Base-by-base conservation (phyloP, 176 grass and related monocot species). In the Raddia distichophylla region DNA sequence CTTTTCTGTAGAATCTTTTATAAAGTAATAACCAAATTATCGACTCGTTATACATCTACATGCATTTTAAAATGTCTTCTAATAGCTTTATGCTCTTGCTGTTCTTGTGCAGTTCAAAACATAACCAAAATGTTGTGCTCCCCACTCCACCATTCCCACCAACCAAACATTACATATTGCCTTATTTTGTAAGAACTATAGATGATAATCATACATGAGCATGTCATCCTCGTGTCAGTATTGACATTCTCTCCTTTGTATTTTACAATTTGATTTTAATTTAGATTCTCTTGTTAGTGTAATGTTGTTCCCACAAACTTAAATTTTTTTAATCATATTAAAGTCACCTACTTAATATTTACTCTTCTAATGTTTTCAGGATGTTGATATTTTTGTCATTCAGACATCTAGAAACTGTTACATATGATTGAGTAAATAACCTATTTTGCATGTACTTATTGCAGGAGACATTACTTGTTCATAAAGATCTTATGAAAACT, bases 391-490 rank as follows among this genome's bases (percentile, higher is more conserved):
- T 81, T 64, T 64, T 47, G 37, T 5, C 3, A 3, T 82, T 53
- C 12, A 20, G 60, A 65, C 8, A 11, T 79, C 58, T 44, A 15
- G 44, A 43, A 8, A n/a, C 3, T 6, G 11, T 53, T 67, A 32
- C 37, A 35, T 81, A 40, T 72, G 40, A 17, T 49, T 0, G 73
- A 16, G 8, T 75, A 66, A 60, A 18, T 83, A 32, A 40, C 58
- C 46, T 60, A 67, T 44, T 84, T 84, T 62, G 37, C 37, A 40
- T 40, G 10, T 73, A 52, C 74, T 71, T 73, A 72, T 51, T 88
- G 64, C 76, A 99, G 96, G 96, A 99, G 63, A 99, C 96, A 80
- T 87, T 99, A 84, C 93, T 99, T 73, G 81, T 99, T 73, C 96
- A 99, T 83, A 93, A 88, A 76, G 82, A 89, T 86, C 87, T 95